Base-by-base conservation (phyloP, 345 rosid genomes). In the Lepidium aucheri region DNA sequence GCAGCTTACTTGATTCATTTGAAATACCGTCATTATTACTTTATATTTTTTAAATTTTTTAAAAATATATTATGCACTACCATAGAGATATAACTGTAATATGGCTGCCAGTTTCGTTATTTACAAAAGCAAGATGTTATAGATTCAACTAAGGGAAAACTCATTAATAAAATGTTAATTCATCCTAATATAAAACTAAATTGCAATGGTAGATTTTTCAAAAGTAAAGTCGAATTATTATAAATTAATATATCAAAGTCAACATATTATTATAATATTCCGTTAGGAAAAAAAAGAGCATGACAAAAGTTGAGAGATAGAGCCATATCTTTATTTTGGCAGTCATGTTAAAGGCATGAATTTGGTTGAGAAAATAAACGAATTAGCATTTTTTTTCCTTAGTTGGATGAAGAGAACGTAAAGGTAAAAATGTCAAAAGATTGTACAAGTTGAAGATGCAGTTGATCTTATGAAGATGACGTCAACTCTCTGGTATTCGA, bases 281-380 rank as follows among this genome's bases (percentile, higher is more conserved):
- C 26, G 59, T 71, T 32, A 46, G 75, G 28, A 45, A 40, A 9
- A 5, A 15, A 11, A 36, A 26, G 8, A 55, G 39, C 60, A 72
- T 49, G 53, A 64, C 60, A 16, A 57, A 16, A 56, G 33, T 20
- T 4, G 61, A 56, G 39, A 41, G 66, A 65, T 9, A 57, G 22
- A 72, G 70, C 65, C 76, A 72, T n/a, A n/a, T 72, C 46, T 72
- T 56, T 64, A 57, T 65, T 72, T 56, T 72, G 66, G 66, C 71
- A 42, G 60, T 57, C 66, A 72, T 65, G 69, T 50, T 56, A 72
- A 28, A 54, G 56, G 45, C 53, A 65, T 49, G 50, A 39, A 49
- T 73, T 43, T 65, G 67, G 73, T 60, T 67, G 77, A 45, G 57
- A 33, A 60, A 67, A 60, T 52, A 60, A 67, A 74, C 41, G 52